Evolutionary conservation across 208 protist genomes (phyloP), one percentile per base, ranked within the genome.

Genomic region (Trypanosoma grayi): DNA sequence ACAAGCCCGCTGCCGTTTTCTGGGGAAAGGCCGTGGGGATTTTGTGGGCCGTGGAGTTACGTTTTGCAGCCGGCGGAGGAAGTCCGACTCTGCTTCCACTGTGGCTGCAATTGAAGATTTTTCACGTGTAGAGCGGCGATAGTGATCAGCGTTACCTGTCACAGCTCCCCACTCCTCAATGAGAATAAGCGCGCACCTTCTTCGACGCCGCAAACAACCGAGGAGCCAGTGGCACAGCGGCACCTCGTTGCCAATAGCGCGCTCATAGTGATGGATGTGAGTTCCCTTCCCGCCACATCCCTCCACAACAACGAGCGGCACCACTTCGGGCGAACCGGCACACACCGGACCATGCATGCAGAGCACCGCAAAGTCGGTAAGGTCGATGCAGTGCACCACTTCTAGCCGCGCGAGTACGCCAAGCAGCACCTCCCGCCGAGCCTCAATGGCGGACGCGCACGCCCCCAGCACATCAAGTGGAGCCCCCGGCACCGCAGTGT

Each of bases 281-380:
- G 61, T 73, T 4, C 54, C 66, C 11, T 58, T 69, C 4, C 81
- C 84, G 24, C 63, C 51, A 33, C 70, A 47, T 2, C 81, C 76
- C 10, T 83, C 71, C 11, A 83, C 68, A 20, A 92, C 51, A 13
- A 87, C 66, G 40, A 92, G 70, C 6, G 85, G 85, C 18, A 77
- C 73, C 28, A 56, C 60, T 20, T 59, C 57, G 28, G 14, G 9
- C 20, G 30, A 18, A 10, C 16, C 31, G 9, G 9, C 18, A 8
- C 4, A 7, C 37, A 25, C 11, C 5, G 39, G 27, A 25, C 14
- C 16, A 55, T 60, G 48, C 24, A 45, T 65, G 51, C 66, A 72
- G 50, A 60, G 65, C 0, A 65, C 51, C 20, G 58, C 58, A 18
- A 65, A 25, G 31, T 72, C 66, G 11, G 28, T 60, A 14, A 86